Evolutionary conservation across 2,329 filamentous ascomycete genomes (phyloP).

Genomic region (Amesomyces nigricolor): DNA sequence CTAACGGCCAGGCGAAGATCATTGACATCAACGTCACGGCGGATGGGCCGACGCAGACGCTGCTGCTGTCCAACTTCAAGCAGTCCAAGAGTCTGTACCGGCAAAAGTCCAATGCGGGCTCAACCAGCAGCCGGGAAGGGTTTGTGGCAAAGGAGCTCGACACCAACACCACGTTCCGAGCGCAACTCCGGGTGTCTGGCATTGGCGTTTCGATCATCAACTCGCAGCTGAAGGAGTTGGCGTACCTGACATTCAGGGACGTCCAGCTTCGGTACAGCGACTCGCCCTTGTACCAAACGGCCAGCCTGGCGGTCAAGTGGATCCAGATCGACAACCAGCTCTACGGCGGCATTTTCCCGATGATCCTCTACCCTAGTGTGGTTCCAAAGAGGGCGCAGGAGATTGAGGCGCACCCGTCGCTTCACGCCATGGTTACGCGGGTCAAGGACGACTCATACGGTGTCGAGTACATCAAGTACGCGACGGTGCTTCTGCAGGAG

Average conservation of each 20-base stretch:
- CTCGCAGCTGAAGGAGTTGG: slow-evolving; percentile 80
- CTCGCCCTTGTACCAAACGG: slow-evolving; percentile 86
- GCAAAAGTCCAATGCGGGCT: slow-evolving; percentile 49
- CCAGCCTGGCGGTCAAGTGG: slow-evolving; percentile 92
- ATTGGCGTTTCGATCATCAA: slow-evolving; percentile 94
- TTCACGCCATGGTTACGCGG: slow-evolving; percentile 84
- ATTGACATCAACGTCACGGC: slow-evolving; percentile 96
- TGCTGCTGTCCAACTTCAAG: slow-evolving; percentile 92
- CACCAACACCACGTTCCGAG: slow-evolving; percentile 80
- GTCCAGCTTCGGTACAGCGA: slow-evolving; percentile 88
- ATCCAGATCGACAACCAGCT: slow-evolving; percentile 98
- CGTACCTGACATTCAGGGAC: slow-evolving; percentile 89
- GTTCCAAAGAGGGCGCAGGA: slow-evolving; percentile 96
- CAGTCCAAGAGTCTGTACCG: slow-evolving; percentile 85
- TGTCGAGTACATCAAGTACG: slow-evolving; percentile 97
- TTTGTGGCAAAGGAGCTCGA: slow-evolving; percentile 95
- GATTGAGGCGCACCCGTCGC: slow-evolving; percentile 90
- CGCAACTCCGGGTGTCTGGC: slow-evolving; percentile 80
- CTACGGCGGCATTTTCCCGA: slow-evolving; percentile 96
- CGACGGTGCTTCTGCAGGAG: slow-evolving; percentile 86
- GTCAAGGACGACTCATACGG: slow-evolving; percentile 99
- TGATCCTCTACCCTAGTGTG: slow-evolving; percentile 93
- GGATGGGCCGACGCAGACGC: slow-evolving; percentile 88
- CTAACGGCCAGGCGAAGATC: slow-evolving; percentile 69
- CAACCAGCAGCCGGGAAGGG: slow-evolving; percentile 51